Evolutionary conservation across 441 rosid species (phyloP).

Genomic region (Melastoma candidum): DNA sequence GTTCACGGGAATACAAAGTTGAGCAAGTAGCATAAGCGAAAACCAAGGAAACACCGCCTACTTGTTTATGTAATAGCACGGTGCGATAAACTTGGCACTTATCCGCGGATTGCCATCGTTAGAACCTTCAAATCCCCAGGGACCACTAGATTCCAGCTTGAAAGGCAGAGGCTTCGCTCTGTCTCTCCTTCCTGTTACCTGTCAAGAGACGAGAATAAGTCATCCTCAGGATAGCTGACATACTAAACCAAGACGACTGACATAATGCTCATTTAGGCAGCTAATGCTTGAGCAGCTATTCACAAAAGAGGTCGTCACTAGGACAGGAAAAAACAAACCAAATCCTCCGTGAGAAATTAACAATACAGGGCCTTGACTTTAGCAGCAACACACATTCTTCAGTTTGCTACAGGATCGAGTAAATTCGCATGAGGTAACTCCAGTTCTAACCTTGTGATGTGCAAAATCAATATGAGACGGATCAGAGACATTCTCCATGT

Average conservation of each 20-base stretch:
- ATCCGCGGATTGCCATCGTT: conserved; percentile 81
- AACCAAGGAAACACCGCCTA: conserved; percentile 17
- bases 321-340: too few relatives aligned
- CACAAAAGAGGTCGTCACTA: too few relatives aligned
- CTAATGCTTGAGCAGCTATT: too few relatives aligned
- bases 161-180: conserved; percentile 90
- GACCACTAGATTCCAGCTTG: conserved; percentile 71
- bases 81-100: conserved; percentile 76
- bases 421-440: background rate
- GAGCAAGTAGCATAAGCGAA: too few relatives aligned
- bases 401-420: background rate
- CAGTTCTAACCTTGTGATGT: conserved; percentile 66
- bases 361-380: too few relatives aligned
- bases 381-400: too few relatives aligned
- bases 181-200: conserved; percentile 98
- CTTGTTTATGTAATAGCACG: conserved; percentile 83
- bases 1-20: too few relatives aligned
- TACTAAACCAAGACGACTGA: too few relatives aligned
- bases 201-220: conserved; percentile 4
- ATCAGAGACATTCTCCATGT: conserved; percentile 60
- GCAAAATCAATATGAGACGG: conserved; percentile 94
- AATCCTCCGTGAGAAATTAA: too few relatives aligned
- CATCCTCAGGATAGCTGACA: too few relatives aligned
- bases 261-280: too few relatives aligned
- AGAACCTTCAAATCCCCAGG: conserved; percentile 85